Evolutionary conservation across 2,329 filamentous ascomycete genomes (phyloP), one percentile per base, ranked within the genome.

Genomic region (Monilinia laxa): DNA sequence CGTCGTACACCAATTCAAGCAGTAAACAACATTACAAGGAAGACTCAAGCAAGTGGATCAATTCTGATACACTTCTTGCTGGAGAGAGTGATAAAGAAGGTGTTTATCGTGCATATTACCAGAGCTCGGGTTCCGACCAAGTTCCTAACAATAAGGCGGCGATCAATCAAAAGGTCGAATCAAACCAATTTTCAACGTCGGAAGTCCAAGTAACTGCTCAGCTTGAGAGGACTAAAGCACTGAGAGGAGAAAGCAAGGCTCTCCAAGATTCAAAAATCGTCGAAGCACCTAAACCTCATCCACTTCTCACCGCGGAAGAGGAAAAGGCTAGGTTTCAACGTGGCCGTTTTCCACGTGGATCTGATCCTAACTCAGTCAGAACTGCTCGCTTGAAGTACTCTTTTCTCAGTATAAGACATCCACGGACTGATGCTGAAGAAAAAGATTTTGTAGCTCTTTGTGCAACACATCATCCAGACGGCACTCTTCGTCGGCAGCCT

Each of bases 1-100:
- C 45, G 20, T 62, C 58, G 14, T 3, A 42, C n/a, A 16, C n/a
- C 20, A 35, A 20, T 51, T 51, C 31, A 7, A 18, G 23, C n/a
- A 4, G 58, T 38, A 51, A n/a, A 40, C 58, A 51, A 25, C 38
- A 20, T 23, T 20, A 31, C 12, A 40, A 16, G 16, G 58, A 62
- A 51, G 45, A 51, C 51, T 25, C 58, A 4, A 23, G 38, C 10
- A 38, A 62, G 28, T 62, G 58, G 58, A 62, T 62, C 45, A 62
- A 40, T 62, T 62, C n/a, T 14, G 45, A 62, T 62, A 62, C 58
- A 1, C 45, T 51, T 35, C 20, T 31, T 38, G n/a, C 20, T 7
- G 45, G 51, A 25, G 31, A 51, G 9, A 20, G 45, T 51, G 58
- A 51, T 20, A 10, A n/a, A 16, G 58, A 51, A n/a, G n/a, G 31